Conservation (phyloP, 78 protist genomes). For the Polysphondylium violaceum region DNA sequence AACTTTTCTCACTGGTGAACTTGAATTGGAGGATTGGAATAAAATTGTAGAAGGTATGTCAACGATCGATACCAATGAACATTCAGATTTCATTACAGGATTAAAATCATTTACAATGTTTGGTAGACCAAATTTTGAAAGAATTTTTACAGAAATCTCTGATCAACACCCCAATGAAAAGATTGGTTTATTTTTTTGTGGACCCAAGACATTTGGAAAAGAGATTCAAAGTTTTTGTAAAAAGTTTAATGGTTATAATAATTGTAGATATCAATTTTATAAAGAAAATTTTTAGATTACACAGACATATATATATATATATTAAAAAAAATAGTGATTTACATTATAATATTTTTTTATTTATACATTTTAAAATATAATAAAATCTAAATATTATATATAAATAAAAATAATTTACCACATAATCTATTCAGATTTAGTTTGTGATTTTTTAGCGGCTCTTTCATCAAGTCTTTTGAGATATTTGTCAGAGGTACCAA, state of each 20-base stretch:
- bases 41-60: constrained; percentile 25
- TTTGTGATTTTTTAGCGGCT: not conserved
- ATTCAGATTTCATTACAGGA: constrained; percentile 40
- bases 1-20: constrained; percentile 45
- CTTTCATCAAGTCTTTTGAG: not conserved
- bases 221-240: not conserved
- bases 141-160: constrained; percentile 12
- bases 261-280: constrained; percentile 24
- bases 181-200: constrained; percentile 68
- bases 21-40: constrained; percentile 40
- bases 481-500: constrained; percentile 72
- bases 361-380: too few species aligned
- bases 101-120: constrained; percentile 28
- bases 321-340: not conserved
- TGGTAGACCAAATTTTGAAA: constrained; percentile 64
- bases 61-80: constrained; percentile 21
- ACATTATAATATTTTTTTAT: too few species aligned
- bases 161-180: not conserved
- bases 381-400: not conserved
- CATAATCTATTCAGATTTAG: not conserved
- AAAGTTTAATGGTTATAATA: constrained; percentile 23
- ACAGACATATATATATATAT: not conserved
- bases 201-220: constrained; percentile 20
- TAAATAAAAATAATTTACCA: not conserved
- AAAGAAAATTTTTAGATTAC: constrained; percentile 35